Conservation (phyloP, 2,329 filamentous ascomycete species). For the Colletotrichum chrysophilum region DNA sequence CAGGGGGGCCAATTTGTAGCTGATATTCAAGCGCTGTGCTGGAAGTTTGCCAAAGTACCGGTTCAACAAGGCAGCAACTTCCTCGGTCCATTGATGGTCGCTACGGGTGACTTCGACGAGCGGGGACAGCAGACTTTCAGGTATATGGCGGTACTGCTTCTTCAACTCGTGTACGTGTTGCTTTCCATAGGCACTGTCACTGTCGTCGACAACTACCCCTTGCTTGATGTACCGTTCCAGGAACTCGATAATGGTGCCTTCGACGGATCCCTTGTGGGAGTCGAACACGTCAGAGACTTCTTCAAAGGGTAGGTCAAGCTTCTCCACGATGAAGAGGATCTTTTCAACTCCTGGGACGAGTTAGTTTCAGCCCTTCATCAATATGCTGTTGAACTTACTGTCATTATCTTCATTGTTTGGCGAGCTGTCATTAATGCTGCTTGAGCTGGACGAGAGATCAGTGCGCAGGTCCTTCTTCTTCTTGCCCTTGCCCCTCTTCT, state of each 20-base stretch:
- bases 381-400: neutral
- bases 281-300: constrained; percentile 47
- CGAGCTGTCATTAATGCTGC: constrained; percentile 7
- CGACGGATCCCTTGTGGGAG: constrained; percentile 40
- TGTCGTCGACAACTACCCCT: constrained; percentile 24
- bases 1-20: constrained; percentile 43
- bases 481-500: constrained; percentile 39
- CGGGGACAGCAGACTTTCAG: constrained; percentile 45
- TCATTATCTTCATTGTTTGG: constrained; percentile 4
- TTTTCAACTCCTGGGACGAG: constrained; percentile 37
- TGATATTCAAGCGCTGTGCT: constrained; percentile 39
- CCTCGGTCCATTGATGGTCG: constrained; percentile 35
- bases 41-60: constrained; percentile 46
- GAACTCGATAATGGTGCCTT: constrained; percentile 45
- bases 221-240: constrained; percentile 47
- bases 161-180: constrained; percentile 36
- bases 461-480: constrained; percentile 27
- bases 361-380: neutral
- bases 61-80: constrained; percentile 47
- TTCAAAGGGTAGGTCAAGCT: constrained; percentile 43
- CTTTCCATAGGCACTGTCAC: constrained; percentile 34
- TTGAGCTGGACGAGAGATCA: constrained; percentile 16
- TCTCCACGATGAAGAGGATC: constrained; percentile 49
- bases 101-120: constrained; percentile 43
- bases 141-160: constrained; percentile 46